A percentile compares a stretch with the other conserved stretches of the same genome.
Conservation (phyloP, 2,329 filamentous ascomycete species). For the Exserohilum turcica region DNA sequence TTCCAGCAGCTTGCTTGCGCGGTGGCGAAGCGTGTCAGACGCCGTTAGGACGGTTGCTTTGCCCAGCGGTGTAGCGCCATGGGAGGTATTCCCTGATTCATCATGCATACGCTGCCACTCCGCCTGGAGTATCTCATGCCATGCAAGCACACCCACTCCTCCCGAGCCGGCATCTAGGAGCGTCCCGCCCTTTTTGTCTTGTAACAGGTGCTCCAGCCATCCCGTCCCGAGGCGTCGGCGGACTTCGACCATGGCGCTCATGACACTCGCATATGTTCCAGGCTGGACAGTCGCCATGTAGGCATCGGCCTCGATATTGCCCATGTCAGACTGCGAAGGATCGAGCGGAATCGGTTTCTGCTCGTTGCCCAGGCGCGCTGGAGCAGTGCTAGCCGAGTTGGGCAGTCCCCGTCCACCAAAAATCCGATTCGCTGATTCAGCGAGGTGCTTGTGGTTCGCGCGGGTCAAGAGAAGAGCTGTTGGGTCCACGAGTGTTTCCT, state of each 20-base stretch:
- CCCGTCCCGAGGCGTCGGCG: slow-evolving; percentile 71
- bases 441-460: slow-evolving; percentile 72
- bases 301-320: slow-evolving; percentile 74
- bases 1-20: slow-evolving; percentile 76
- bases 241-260: slow-evolving; percentile 72
- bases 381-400: slow-evolving; percentile 71
- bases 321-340: slow-evolving; percentile 69
- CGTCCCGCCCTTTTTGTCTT: slow-evolving; percentile 64
- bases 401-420: slow-evolving; percentile 81
- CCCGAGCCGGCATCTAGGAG: slow-evolving; percentile 77
- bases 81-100: slow-evolving; percentile 26
- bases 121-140: slow-evolving; percentile 76
- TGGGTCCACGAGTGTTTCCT: slow-evolving; percentile 69
- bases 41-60: slow-evolving; percentile 82
- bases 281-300: slow-evolving; percentile 73
- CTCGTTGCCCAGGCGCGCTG: slow-evolving; percentile 58
- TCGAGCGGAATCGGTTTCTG: slow-evolving; percentile 70
- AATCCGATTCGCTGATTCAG: slow-evolving; percentile 69
- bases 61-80: slow-evolving; percentile 60
- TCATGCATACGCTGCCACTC: slow-evolving; percentile 76
- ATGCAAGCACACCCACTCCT: slow-evolving; percentile 74
- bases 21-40: slow-evolving; percentile 73
- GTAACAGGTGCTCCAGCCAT: slow-evolving; percentile 71
- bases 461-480: slow-evolving; percentile 70
- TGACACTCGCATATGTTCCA: slow-evolving; percentile 70